These are phyloP conservation scores for Leishmania major DNA, from an alignment of 208 protist genomes.

Conservation along the genomic window DNA sequence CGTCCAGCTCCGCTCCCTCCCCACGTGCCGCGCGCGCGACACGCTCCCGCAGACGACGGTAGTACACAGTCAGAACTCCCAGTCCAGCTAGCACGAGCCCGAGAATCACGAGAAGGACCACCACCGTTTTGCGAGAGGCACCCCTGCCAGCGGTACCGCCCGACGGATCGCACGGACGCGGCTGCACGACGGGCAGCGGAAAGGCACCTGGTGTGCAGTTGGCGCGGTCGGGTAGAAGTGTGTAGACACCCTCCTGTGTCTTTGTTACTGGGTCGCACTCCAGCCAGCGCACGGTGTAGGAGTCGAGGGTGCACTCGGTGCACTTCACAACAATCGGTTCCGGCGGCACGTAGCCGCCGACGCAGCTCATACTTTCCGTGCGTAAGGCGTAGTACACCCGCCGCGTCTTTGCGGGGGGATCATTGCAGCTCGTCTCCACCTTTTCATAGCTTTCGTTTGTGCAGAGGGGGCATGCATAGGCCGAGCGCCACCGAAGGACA, in stretches of 20 bases:
- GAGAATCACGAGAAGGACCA: background rate
- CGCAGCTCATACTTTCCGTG: background rate
- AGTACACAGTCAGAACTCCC: background rate
- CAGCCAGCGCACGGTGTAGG: conserved; percentile 13
- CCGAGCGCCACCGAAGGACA: conserved; percentile 8
- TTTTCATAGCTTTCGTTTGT: background rate
- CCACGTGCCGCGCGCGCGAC: background rate
- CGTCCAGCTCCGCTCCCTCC: background rate
- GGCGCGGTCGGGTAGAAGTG: background rate
- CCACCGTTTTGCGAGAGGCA: background rate
- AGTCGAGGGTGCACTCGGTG: conserved; percentile 2
- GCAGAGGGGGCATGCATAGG: conserved; percentile 13
- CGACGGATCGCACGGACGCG: background rate
- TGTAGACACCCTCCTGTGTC: conserved; percentile 7
- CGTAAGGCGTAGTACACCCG: conserved; percentile 6
- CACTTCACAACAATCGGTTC: background rate
- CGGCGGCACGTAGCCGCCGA: conserved; percentile 9
- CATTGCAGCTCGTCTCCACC: conserved; percentile 1
- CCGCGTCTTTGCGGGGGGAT: background rate
- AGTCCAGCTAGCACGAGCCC: background rate
- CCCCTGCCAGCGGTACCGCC: background rate
- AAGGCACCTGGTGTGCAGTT: background rate
- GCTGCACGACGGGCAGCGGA: background rate
- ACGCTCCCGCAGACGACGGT: background rate
- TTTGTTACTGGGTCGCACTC: background rate